These are phyloP conservation scores for Mortierella sp. DNA, from an alignment of 371 early-diverging fungal genomes.

Conservation along the genomic window DNA sequence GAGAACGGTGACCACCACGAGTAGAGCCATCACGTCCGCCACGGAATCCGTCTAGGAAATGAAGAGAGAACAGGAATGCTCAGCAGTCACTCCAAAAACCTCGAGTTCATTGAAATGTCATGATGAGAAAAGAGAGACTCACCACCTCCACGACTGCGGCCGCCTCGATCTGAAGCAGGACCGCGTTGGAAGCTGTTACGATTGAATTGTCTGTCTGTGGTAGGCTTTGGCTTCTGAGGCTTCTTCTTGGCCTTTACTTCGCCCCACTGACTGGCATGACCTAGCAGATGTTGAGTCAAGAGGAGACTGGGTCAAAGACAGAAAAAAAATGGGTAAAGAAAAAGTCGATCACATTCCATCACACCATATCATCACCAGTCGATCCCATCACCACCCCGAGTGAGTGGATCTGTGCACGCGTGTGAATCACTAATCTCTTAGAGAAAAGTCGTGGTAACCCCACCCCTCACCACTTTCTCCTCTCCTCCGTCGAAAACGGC, in stretches of 20 bases:
- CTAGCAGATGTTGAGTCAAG: constrained; percentile 59
- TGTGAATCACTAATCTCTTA: no score
- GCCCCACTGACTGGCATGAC: constrained; percentile 89
- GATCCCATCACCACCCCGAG: background rate
- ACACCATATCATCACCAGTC: constrained; percentile 10
- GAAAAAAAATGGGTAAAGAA: constrained; percentile 5
- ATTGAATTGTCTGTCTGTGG: constrained; percentile 46
- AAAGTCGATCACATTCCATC: background rate
- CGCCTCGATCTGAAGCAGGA: constrained; percentile 50
- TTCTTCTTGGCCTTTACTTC: constrained; percentile 89
- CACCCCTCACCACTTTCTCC: no score
- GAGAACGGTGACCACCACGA: constrained; percentile 44
- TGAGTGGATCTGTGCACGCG: no score
- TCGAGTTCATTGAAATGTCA: background rate
- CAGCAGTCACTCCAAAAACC: background rate
- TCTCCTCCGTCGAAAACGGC: constrained; percentile 2
- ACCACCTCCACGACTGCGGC: constrained; percentile 53
- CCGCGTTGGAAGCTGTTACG: constrained; percentile 49
- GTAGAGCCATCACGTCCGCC: constrained; percentile 63
- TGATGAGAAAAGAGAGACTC: background rate
- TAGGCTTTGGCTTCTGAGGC: constrained; percentile 52
- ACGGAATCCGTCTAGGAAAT: constrained; percentile 38
- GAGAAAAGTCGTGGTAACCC: no score
- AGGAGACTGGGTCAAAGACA: no score
- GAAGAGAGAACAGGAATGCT: background rate